These are phyloP conservation scores for Xylaria hypoxylon DNA, from an alignment of 2,329 filamentous ascomycete genomes.

Conservation along the genomic window DNA sequence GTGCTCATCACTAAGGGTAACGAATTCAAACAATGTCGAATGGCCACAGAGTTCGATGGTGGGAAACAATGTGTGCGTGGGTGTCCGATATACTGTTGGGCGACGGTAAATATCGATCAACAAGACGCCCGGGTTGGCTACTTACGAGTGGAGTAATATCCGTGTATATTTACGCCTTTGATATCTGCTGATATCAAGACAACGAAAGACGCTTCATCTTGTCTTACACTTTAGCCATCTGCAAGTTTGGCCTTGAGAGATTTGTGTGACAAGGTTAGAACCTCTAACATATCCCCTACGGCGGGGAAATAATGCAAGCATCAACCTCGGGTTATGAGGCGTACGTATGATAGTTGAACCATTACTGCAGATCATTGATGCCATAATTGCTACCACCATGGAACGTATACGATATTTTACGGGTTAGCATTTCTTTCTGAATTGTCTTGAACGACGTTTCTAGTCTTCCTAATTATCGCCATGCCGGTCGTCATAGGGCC, in stretches of 20 bases:
- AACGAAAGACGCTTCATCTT: constrained; percentile 45
- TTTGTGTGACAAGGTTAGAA: constrained; percentile 8
- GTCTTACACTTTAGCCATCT: constrained; percentile 8
- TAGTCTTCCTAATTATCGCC: neutral
- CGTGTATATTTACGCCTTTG: constrained; percentile 56
- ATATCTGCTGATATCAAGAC: constrained; percentile 44
- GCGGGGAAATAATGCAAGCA: neutral
- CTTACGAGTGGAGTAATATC: constrained; percentile 49
- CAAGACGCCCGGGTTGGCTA: constrained; percentile 14
- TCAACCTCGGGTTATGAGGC: neutral
- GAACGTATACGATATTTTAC: neutral
- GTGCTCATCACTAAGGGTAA: constrained; percentile 59
- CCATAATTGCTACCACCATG: neutral
- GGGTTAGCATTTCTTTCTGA: neutral
- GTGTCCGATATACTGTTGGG: constrained; percentile 29
- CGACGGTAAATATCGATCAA: constrained; percentile 28
- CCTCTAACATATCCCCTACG: neutral
- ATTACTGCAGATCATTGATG: neutral
- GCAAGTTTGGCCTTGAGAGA: constrained; percentile 14
- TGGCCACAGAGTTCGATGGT: constrained; percentile 1
- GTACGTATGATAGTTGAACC: neutral
- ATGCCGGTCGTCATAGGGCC: no score
- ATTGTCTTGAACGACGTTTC: neutral
- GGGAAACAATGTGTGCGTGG: constrained; percentile 2
- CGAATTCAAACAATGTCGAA: constrained; percentile 14